Percentiles rank a stretch among this genome's conserved stretches.
These are phyloP conservation scores for Schizosaccharomyces pombe DNA, from an alignment of 805 yeast genomes.

Conservation along the genomic window DNA sequence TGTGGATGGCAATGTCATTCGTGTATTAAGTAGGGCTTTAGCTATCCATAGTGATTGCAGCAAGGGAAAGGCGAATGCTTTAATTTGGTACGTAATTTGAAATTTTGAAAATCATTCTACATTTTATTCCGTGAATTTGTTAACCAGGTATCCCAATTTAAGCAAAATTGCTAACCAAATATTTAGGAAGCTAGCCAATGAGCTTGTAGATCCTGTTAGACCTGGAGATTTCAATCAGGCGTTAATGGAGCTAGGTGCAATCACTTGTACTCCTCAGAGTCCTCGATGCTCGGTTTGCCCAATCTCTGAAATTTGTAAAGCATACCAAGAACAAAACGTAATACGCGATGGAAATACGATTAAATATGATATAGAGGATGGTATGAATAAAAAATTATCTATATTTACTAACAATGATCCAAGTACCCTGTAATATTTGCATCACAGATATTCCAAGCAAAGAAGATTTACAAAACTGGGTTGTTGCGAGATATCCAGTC, in stretches of 20 bases:
- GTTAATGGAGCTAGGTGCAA: constrained; percentile 2
- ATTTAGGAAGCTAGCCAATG: background rate
- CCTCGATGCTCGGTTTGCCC: background rate
- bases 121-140: too few relatives aligned
- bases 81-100: background rate
- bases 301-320: constrained; percentile 1
- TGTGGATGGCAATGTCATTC: constrained; percentile 3
- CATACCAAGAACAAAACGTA: background rate
- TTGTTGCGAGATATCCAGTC: background rate
- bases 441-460: background rate
- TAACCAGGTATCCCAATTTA: too few relatives aligned
- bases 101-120: too few relatives aligned
- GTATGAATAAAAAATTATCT: background rate
- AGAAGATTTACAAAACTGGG: background rate
- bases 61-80: background rate
- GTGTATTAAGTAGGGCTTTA: background rate
- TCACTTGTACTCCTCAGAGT: constrained; percentile 2
- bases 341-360: background rate
- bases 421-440: background rate
- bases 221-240: constrained; percentile 4
- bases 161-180: background rate
- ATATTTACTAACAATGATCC: background rate
- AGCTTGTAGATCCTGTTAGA: background rate
- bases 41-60: background rate
- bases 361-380: constrained; percentile 1